Conservation (phyloP, 208 protist species). For the Acanthamoeba healyi region DNA sequence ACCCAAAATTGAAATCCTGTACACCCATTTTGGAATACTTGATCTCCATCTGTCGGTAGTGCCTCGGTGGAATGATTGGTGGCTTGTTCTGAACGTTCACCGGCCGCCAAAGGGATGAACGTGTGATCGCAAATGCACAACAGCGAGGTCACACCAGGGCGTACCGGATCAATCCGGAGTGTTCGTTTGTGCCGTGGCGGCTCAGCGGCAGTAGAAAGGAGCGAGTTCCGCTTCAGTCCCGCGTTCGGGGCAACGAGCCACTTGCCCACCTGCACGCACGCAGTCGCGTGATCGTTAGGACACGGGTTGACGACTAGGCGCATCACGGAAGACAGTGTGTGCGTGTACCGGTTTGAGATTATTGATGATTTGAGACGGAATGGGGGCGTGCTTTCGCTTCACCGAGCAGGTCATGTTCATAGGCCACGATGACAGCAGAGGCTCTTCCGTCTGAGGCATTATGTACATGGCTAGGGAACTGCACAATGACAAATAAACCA, state of each 20-base stretch:
- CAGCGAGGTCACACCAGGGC: background rate
- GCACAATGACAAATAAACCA: background rate
- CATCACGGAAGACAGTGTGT: too few relatives aligned
- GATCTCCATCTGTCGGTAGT: constrained; percentile 79
- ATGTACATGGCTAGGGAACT: constrained; percentile 58
- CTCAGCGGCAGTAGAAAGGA: background rate
- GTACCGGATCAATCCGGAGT: background rate
- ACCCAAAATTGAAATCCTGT: constrained; percentile 88
- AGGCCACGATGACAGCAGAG: constrained; percentile 72
- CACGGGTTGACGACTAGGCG: background rate
- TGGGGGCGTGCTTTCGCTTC: background rate
- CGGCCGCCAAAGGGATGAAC: too few relatives aligned
- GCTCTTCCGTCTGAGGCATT: constrained; percentile 15
- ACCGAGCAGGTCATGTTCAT: constrained; percentile 57
- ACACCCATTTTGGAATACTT: constrained; percentile 85
- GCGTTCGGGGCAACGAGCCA: constrained; percentile 16
- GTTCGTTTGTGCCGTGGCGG: background rate
- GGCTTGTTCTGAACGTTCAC: background rate
- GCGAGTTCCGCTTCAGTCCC: background rate
- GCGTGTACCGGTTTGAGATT: constrained; percentile 32
- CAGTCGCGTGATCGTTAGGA: background rate
- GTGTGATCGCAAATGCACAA: background rate
- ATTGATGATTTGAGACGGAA: constrained; percentile 61
- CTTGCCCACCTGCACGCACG: constrained; percentile 25
- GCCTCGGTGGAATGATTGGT: constrained; percentile 75